Evolutionary conservation across 352 stramenopile species (phyloP).

Genomic region (Globisporangium lucens): DNA sequence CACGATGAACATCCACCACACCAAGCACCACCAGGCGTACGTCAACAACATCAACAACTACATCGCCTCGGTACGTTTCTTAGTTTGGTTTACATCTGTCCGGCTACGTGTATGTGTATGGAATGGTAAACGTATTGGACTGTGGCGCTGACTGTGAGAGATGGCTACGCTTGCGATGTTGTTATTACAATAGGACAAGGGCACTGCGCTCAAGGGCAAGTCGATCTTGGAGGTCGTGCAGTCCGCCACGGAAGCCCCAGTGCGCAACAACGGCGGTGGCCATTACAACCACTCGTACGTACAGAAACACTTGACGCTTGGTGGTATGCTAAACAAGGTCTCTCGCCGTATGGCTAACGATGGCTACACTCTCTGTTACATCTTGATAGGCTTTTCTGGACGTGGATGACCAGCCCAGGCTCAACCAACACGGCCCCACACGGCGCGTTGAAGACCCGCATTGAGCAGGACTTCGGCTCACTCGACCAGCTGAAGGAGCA

Average conservation of each 20-base stretch:
- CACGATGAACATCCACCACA: slow-evolving; percentile 92
- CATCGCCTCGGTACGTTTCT: slow-evolving; percentile 49
- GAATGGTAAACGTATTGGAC: not conserved
- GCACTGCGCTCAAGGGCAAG: slow-evolving; percentile 66
- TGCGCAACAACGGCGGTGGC: slow-evolving; percentile 84
- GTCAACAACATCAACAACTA: slow-evolving; percentile 91
- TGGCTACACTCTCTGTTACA: not conserved
- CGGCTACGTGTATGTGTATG: not conserved
- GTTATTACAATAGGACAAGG: slow-evolving; percentile 48
- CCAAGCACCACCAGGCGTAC: slow-evolving; percentile 90
- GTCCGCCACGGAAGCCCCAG: slow-evolving; percentile 62
- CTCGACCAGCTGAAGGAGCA: slow-evolving; percentile 88
- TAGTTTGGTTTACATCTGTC: slow-evolving; percentile 2
- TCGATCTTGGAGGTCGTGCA: slow-evolving; percentile 80
- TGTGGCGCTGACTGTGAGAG: not conserved
- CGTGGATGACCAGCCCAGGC: slow-evolving; percentile 84
- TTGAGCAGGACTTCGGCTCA: slow-evolving; percentile 90
- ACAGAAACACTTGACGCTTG: too few relatives aligned
- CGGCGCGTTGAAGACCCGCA: slow-evolving; percentile 75
- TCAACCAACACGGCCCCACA: slow-evolving; percentile 78
- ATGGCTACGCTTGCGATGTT: not conserved
- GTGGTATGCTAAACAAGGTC: not conserved
- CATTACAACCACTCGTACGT: slow-evolving; percentile 82
- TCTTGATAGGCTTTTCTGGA: slow-evolving; percentile 85
- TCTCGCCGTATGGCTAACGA: not conserved